Base-by-base conservation (phyloP, 2,329 filamentous ascomycete genomes). In the Xylariaceae sp. region DNA sequence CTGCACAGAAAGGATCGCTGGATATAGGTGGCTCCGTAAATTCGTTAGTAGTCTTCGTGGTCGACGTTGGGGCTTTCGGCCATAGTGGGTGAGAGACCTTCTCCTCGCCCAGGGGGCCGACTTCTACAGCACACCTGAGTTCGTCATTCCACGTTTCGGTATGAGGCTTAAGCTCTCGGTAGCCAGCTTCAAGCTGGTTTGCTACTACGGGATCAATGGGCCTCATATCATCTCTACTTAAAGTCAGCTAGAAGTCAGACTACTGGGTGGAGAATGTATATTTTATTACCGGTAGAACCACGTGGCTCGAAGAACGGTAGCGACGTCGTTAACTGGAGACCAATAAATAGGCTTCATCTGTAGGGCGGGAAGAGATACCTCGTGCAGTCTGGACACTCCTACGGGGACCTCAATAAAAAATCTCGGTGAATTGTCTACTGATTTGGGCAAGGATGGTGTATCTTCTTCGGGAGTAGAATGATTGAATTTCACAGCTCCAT, bases 331-430 rank as follows among this genome's bases (percentile, higher is more conserved):
- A 29, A 98, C 83, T 7, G 95, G 93, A 18, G 89, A 93, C 95
- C 95, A 99, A 71, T 99, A 99, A 57, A 98, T 97, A 0, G 95
- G 95, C 72, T 93, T 91, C 92, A 99, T 96, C 67, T 90, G 82
- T 32, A 96, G 76, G 50, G 83, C 83, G 20, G 93, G 92, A 65
- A 98, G 80, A 55, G 90, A 87, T 1, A 98, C 93, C 67, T 93
- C 84, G 70, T 99, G 93, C 55, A 99, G 79, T 62, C 92, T 84
- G n/a, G 93, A 96, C 5, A 95, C 80, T 0, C 95, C 95, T 1
- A 98, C 93, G 2, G 92, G 86, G 2, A 98, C 87, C 55, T 89
- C 86, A 4, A 73, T 68, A 56, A 73, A 60, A 20, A 70, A 70
- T 41, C 54, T 52, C 26, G 55, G 56, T 12, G 49, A 26, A n/a